These are phyloP conservation scores for Iberis amara DNA, from an alignment of 441 rosid genomes.

Conservation along the genomic window DNA sequence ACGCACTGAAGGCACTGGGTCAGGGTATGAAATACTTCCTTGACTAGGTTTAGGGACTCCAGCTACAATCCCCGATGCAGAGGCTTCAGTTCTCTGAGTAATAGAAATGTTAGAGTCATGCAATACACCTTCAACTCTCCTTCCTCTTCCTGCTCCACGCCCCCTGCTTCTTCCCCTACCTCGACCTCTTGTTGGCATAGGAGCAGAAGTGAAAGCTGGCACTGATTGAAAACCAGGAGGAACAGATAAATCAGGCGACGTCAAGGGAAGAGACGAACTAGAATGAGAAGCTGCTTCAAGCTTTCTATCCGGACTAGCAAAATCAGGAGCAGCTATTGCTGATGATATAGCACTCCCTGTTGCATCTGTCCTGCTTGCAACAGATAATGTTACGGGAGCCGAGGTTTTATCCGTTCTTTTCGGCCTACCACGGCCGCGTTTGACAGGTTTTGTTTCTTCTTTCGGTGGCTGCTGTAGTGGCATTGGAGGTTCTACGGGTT, in stretches of 20 bases:
- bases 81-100: slow-evolving; percentile 24
- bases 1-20: slow-evolving; percentile 26
- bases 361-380: slow-evolving; percentile 37
- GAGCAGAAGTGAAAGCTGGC: slow-evolving; percentile 32
- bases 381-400: slow-evolving; percentile 28
- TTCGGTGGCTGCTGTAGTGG: slow-evolving; percentile 35
- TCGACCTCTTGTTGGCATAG: slow-evolving; percentile 46
- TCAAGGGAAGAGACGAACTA: slow-evolving; percentile 30
- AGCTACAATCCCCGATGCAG: slow-evolving; percentile 30
- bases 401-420: slow-evolving; percentile 60
- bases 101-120: slow-evolving; percentile 34
- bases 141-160: slow-evolving; percentile 65
- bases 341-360: slow-evolving; percentile 36
- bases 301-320: slow-evolving; percentile 29
- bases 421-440: slow-evolving; percentile 95
- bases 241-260: slow-evolving; percentile 33
- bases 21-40: slow-evolving; percentile 37
- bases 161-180: slow-evolving; percentile 56
- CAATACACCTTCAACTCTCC: slow-evolving; percentile 39
- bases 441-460: slow-evolving; percentile 67
- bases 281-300: slow-evolving; percentile 35
- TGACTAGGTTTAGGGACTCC: slow-evolving; percentile 32
- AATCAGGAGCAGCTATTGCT: slow-evolving; percentile 31
- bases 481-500: slow-evolving; percentile 33
- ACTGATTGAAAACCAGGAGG: slow-evolving; percentile 35